These are phyloP conservation scores for Lasiodiplodia theobromae DNA, from an alignment of 2,329 filamentous ascomycete genomes.

Conservation along the genomic window DNA sequence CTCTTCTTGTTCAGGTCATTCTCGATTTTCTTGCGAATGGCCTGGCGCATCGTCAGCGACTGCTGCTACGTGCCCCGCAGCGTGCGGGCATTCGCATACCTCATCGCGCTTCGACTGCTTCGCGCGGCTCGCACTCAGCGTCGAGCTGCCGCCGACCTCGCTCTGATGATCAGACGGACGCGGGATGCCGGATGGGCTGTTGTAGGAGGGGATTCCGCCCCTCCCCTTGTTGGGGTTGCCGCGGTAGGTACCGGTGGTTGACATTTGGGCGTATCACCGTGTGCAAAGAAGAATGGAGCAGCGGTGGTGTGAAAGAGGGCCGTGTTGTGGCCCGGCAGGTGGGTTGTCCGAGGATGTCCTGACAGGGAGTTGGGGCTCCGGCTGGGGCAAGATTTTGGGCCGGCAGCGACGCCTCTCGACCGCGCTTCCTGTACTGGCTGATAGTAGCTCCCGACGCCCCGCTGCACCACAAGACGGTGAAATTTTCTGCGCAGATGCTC, in stretches of 20 bases:
- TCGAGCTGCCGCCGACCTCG: slow-evolving; percentile 61
- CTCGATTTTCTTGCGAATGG: slow-evolving; percentile 96
- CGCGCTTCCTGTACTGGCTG: slow-evolving; percentile 19
- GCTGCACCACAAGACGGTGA: slow-evolving; percentile 1
- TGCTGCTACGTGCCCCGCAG: slow-evolving; percentile 31
- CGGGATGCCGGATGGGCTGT: slow-evolving; percentile 74
- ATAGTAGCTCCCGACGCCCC: slow-evolving; percentile 15
- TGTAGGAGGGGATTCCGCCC: slow-evolving; percentile 66
- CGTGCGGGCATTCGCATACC: slow-evolving; percentile 64
- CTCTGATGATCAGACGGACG: slow-evolving; percentile 62
- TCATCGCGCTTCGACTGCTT: slow-evolving; percentile 99
- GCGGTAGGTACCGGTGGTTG: slow-evolving; percentile 69
- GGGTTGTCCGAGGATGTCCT: slow-evolving; percentile 14
- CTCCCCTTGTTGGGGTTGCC: slow-evolving; percentile 70
- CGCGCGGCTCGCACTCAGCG: slow-evolving; percentile 90
- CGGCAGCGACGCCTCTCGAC: slow-evolving; percentile 12
- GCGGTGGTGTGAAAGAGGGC: slow-evolving; percentile 25
- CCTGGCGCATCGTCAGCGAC: slow-evolving; percentile 60
- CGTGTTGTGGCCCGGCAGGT: slow-evolving; percentile 23
- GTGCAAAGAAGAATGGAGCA: slow-evolving; percentile 11
- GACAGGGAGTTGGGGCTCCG: slow-evolving; percentile 17
- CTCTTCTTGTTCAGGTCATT: slow-evolving; percentile 98
- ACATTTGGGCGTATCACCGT: slow-evolving; percentile 53
- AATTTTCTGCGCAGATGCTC: slow-evolving; percentile 12
- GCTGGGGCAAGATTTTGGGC: slow-evolving; percentile 24